Evolutionary conservation across 495 filamentous ascomycete genomes (phyloP).

Genomic region (Podospora conica): DNA sequence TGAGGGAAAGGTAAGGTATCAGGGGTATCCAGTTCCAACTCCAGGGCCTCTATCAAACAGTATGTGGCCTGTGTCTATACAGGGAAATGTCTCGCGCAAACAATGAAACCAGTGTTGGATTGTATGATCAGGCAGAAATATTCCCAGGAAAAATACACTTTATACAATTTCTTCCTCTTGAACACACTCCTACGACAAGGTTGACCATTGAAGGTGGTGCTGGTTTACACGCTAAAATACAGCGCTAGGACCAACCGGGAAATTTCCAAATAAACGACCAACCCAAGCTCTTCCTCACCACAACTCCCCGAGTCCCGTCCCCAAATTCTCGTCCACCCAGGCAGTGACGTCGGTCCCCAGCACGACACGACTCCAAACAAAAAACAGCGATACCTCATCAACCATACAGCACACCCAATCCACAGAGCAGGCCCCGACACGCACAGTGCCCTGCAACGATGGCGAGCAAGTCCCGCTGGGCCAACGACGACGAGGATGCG

Average conservation of each 20-base stretch:
- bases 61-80: too few species aligned
- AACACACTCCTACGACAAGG: neutral
- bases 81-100: too few species aligned
- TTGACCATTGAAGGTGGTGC: neutral
- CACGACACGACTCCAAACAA: neutral
- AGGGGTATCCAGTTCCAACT: too few species aligned
- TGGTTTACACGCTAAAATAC: neutral
- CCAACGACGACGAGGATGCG: constrained; percentile 69
- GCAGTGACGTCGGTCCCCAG: constrained; percentile 2
- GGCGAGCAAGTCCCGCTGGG: constrained; percentile 82
- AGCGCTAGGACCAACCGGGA: constrained; percentile 21
- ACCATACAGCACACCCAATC: neutral
- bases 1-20: too few species aligned
- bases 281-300: neutral
- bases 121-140: too few species aligned
- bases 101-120: too few species aligned
- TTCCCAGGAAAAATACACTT: too few species aligned
- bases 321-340: neutral
- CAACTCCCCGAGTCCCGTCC: too few species aligned
- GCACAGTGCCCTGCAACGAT: constrained; percentile 46
- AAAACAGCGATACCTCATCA: neutral
- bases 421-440: neutral
- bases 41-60: too few species aligned
- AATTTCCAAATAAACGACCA: constrained; percentile 20
- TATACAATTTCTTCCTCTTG: too few species aligned